A percentile compares a stretch with the other conserved stretches of the same genome.
Evolutionary conservation across 2,329 filamentous ascomycete species (phyloP).

Genomic region (Chaetomiaceae sp.): DNA sequence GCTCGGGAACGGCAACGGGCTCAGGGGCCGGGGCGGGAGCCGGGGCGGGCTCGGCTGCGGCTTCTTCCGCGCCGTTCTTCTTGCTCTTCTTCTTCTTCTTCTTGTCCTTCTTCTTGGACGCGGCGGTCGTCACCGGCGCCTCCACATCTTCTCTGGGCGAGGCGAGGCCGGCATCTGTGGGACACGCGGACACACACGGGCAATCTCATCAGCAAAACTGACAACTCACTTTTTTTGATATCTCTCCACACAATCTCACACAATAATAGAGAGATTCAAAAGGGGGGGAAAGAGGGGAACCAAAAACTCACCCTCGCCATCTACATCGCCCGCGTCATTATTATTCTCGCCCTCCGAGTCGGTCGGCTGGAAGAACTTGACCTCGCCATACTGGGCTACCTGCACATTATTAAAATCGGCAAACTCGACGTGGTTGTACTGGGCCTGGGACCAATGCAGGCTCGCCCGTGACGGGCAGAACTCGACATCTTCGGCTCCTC

Average conservation of each 20-base stretch:
- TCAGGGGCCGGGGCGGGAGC: constrained; percentile 10
- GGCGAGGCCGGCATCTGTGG: not conserved
- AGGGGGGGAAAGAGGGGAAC: not conserved
- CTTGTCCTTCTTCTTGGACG: constrained; percentile 23
- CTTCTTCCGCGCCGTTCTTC: not conserved
- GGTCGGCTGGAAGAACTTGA: constrained; percentile 38
- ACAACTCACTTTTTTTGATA: too few species aligned
- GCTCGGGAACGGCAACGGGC: constrained; percentile 14
- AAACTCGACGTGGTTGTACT: constrained; percentile 37
- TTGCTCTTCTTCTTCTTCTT: constrained; percentile 19
- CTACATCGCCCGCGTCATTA: constrained; percentile 21
- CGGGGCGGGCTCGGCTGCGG: constrained; percentile 7
- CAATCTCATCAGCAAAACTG: not conserved
- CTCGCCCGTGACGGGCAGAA: constrained; percentile 38
- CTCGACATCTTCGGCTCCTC: constrained; percentile 31
- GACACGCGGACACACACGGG: too few species aligned
- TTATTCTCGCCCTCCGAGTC: constrained; percentile 39
- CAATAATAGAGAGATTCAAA: not conserved
- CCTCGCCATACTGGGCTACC: constrained; percentile 38
- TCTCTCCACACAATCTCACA: not conserved
- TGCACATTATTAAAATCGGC: constrained; percentile 40
- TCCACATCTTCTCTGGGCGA: constrained; percentile 15
- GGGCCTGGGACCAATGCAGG: constrained; percentile 36
- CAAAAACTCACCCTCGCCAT: constrained; percentile 16
- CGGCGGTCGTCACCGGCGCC: constrained; percentile 7